Conservation (phyloP, 1,139 yeast genomes). For the Nakaseomyces sp. region DNA sequence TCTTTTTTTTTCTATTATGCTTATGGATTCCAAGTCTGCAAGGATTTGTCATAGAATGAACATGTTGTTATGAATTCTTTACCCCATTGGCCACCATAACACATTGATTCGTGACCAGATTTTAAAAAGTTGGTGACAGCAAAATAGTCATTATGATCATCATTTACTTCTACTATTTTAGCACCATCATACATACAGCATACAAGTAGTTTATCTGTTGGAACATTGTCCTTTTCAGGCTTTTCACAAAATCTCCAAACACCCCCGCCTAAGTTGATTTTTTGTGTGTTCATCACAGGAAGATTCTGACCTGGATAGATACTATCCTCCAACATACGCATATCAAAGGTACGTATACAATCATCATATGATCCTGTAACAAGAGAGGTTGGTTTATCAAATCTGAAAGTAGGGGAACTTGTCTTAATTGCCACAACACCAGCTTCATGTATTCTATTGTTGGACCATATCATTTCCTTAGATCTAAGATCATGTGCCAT, state of each 20-base stretch:
- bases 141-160: conserved; percentile 25
- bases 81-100: conserved; percentile 91
- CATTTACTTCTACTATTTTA: conserved; percentile 40
- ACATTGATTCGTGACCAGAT: conserved; percentile 80
- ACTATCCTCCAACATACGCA: conserved; percentile 40
- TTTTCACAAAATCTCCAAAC: conserved; percentile 84
- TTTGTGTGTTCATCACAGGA: conserved; percentile 25
- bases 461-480: conserved; percentile 45
- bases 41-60: conserved; percentile 79
- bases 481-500: conserved; percentile 67
- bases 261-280: conserved; percentile 72
- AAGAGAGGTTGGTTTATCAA: conserved; percentile 41
- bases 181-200: conserved; percentile 98
- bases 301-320: conserved; percentile 28
- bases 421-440: conserved; percentile 70
- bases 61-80: conserved; percentile 58
- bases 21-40: conserved; percentile 54
- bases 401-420: conserved; percentile 22
- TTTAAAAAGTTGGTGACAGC: conserved; percentile 43
- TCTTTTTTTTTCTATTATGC: not conserved
- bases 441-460: conserved; percentile 63
- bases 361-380: conserved; percentile 97
- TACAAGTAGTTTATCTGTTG: conserved; percentile 43
- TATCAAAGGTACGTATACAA: conserved; percentile 55
- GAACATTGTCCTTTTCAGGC: conserved; percentile 27